phyloP scores from a whole-genome alignment of 176 grass and related monocot genomes.

The Musa beccarii region DNA sequence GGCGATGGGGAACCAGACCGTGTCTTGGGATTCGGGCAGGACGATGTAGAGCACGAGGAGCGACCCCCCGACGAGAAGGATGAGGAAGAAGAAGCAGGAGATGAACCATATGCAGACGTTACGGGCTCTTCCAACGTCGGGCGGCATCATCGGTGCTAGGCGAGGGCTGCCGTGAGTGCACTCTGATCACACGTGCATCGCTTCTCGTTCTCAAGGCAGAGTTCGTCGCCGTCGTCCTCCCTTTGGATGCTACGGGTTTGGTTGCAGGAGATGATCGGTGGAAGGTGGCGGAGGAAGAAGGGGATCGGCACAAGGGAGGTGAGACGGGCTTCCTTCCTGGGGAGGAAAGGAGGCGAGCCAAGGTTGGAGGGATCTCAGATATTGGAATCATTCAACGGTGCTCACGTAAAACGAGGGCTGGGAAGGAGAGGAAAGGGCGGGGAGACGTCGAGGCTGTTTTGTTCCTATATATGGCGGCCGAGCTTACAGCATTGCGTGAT shows the following conservation, averaged over 20 bases:
- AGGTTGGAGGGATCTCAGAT: background rate
- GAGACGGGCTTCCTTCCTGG: background rate
- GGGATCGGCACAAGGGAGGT: background rate
- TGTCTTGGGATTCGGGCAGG: slow-evolving; percentile 27
- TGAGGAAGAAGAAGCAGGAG: slow-evolving; percentile 31
- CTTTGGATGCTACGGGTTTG: too few relatives aligned
- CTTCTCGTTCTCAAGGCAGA: too few relatives aligned
- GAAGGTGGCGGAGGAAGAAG: too few relatives aligned
- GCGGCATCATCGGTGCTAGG: background rate
- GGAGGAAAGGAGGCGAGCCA: background rate
- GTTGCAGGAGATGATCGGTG: too few relatives aligned
- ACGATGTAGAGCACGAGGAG: slow-evolving; percentile 41
- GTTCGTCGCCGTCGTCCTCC: too few relatives aligned
- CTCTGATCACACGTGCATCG: too few relatives aligned
- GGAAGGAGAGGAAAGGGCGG: background rate
- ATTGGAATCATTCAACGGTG: background rate
- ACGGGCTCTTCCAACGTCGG: background rate
- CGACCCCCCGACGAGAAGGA: slow-evolving; percentile 37
- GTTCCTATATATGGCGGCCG: too few relatives aligned
- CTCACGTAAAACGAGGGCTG: background rate
- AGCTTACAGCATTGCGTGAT: too few relatives aligned
- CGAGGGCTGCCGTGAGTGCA: too few relatives aligned
- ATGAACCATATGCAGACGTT: slow-evolving; percentile 35
- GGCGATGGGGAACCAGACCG: slow-evolving; percentile 35
- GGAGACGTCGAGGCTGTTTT: background rate